A percentile compares a stretch with the other conserved stretches of the same genome.
Evolutionary conservation across 371 early-diverging fungal species (phyloP).

Genomic region (Rhizopus arrhizus): DNA sequence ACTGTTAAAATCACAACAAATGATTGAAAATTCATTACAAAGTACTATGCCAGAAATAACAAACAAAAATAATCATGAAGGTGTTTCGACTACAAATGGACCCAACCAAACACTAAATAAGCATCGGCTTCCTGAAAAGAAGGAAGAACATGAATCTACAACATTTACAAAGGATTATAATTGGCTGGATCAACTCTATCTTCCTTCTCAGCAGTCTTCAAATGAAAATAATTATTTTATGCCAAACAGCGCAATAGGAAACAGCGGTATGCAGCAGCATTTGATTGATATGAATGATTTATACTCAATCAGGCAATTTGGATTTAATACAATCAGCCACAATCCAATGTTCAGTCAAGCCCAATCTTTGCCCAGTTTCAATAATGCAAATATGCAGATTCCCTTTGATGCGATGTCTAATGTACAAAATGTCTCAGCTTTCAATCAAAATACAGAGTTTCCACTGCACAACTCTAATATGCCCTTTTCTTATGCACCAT

Average conservation of each 20-base stretch:
- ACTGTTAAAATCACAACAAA: neutral
- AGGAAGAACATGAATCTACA: neutral
- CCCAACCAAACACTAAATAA: neutral
- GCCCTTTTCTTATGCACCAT: neutral
- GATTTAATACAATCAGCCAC: neutral
- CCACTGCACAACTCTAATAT: neutral
- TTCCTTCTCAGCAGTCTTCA: neutral
- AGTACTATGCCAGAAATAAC: neutral
- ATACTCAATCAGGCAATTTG: constrained; percentile 12
- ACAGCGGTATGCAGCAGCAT: neutral
- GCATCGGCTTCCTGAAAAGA: neutral
- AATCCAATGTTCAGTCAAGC: neutral
- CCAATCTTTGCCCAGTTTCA: neutral
- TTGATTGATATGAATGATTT: neutral
- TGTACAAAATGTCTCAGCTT: neutral
- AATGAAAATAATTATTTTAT: neutral
- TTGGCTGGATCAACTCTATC: neutral
- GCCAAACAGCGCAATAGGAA: neutral
- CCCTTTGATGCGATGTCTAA: neutral
- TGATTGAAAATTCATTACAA: neutral
- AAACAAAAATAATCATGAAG: neutral
- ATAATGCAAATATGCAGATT: neutral
- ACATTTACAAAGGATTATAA: neutral
- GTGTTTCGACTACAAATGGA: neutral
- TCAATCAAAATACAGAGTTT: neutral